Evolutionary conservation across 495 filamentous ascomycete genomes (phyloP).

Genomic region (Aspergillus heteromorphus): DNA sequence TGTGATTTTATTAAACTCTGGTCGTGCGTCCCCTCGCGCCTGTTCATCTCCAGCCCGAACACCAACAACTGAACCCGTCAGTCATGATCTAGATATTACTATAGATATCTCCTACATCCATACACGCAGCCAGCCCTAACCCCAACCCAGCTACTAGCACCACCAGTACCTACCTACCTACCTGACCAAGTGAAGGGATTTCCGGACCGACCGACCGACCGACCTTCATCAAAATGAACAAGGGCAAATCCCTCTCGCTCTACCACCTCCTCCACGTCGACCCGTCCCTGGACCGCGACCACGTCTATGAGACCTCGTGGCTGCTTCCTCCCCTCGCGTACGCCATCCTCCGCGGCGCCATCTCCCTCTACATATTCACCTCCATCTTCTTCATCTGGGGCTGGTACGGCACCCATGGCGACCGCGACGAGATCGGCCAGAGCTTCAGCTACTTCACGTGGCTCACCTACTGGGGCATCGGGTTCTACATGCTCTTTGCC

Average conservation of each 20-base stretch:
- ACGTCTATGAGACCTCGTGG: slow-evolving; percentile 74
- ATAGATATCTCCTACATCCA: too few relatives aligned
- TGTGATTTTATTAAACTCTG: neutral
- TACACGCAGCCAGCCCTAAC: neutral
- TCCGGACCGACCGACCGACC: too few relatives aligned
- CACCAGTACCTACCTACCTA: neutral
- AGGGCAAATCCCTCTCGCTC: slow-evolving; percentile 5
- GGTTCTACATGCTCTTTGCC: slow-evolving; percentile 66
- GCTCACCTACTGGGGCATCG: slow-evolving; percentile 73
- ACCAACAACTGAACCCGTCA: neutral
- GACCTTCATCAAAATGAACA: slow-evolving; percentile 13
- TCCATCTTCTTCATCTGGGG: slow-evolving; percentile 64
- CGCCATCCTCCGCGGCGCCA: slow-evolving; percentile 50
- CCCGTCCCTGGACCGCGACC: slow-evolving; percentile 47
- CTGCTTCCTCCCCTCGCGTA: slow-evolving; percentile 60
- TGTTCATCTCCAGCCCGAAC: neutral
- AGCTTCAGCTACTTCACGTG: slow-evolving; percentile 78
- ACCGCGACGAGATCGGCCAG: slow-evolving; percentile 35
- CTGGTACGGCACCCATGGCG: slow-evolving; percentile 45
- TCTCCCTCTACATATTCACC: slow-evolving; percentile 68
- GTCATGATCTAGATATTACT: too few relatives aligned
- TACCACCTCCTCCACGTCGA: slow-evolving; percentile 25
- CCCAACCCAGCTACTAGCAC: neutral
- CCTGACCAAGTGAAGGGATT: neutral
- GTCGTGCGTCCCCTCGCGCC: neutral